A percentile compares a stretch with the other conserved stretches of the same genome.
Evolutionary conservation across 2,329 filamentous ascomycete species (phyloP).

Genomic region (Aphanocladium album): DNA sequence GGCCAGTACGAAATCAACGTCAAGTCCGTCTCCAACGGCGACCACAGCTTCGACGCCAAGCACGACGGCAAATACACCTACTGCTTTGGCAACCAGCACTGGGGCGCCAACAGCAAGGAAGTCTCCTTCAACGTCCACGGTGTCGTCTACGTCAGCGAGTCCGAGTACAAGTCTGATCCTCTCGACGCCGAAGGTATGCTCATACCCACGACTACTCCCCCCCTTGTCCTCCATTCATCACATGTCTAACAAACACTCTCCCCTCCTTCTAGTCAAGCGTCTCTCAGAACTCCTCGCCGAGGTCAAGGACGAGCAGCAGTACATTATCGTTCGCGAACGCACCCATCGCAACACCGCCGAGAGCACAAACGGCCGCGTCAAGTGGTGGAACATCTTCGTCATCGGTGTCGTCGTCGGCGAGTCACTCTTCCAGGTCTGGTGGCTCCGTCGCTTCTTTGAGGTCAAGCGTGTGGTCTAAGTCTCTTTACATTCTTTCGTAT

Average conservation of each 20-base stretch:
- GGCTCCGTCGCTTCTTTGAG: slow-evolving; percentile 98
- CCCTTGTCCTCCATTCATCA: not conserved
- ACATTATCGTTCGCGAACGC: slow-evolving; percentile 91
- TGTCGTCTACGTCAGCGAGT: slow-evolving; percentile 92
- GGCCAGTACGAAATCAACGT: slow-evolving; percentile 74
- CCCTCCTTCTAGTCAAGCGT: slow-evolving; percentile 57
- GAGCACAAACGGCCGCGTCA: slow-evolving; percentile 94
- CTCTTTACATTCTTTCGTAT: not conserved
- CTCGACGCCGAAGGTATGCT: slow-evolving; percentile 77
- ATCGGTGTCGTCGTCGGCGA: slow-evolving; percentile 82
- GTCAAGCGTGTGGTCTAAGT: slow-evolving; percentile 61
- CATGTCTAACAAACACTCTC: not conserved
- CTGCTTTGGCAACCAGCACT: slow-evolving; percentile 99
- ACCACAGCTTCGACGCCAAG: slow-evolving; percentile 83
- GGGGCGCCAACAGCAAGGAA: slow-evolving; percentile 93
- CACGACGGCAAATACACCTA: slow-evolving; percentile 87
- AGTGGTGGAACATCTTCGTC: slow-evolving; percentile 99
- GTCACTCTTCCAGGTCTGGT: slow-evolving; percentile 98
- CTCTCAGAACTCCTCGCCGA: slow-evolving; percentile 81
- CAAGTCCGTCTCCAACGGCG: slow-evolving; percentile 78
- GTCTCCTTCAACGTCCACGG: slow-evolving; percentile 99
- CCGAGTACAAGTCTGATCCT: slow-evolving; percentile 77
- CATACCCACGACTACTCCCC: not conserved
- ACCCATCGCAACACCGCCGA: slow-evolving; percentile 98
- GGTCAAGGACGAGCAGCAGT: slow-evolving; percentile 96